Evolutionary conservation across 306 rosid species (phyloP).

Genomic region (Fagus sylvatica): DNA sequence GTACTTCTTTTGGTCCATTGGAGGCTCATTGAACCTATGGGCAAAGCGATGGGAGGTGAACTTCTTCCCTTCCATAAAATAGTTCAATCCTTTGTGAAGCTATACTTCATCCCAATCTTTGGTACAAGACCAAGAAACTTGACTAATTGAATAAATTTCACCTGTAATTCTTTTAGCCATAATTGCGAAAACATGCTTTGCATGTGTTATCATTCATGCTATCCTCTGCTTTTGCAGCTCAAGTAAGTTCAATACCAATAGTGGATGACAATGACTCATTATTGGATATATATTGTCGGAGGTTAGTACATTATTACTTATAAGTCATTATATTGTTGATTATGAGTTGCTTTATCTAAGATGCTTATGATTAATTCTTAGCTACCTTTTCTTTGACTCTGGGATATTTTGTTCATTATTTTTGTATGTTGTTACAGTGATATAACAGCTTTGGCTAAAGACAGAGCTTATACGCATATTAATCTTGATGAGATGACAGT

Average conservation of each 20-base stretch:
- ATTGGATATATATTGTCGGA: slow-evolving; percentile 94
- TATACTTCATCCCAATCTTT: neutral
- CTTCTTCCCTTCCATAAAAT: neutral
- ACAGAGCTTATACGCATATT: slow-evolving; percentile 81
- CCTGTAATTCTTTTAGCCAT: neutral
- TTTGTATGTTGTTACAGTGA: slow-evolving; percentile 54
- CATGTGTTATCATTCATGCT: slow-evolving; percentile 15
- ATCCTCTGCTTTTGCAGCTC: slow-evolving; percentile 60
- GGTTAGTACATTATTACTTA: slow-evolving; percentile 58
- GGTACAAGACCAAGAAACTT: neutral
- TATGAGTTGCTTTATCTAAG: slow-evolving; percentile 18
- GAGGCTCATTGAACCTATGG: neutral
- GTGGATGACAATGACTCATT: slow-evolving; percentile 92
- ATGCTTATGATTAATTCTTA: neutral
- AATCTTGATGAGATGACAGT: slow-evolving; percentile 96
- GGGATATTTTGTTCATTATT: neutral
- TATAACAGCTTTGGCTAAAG: slow-evolving; percentile 98
- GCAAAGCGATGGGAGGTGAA: neutral
- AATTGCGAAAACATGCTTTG: neutral
- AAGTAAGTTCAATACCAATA: slow-evolving; percentile 93
- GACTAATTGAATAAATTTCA: neutral
- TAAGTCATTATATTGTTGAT: slow-evolving; percentile 3
- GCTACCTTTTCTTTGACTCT: slow-evolving; percentile 1
- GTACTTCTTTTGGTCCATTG: neutral
- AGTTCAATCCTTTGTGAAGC: neutral